A percentile compares a stretch with the other conserved stretches of the same genome.
phyloP scores from a whole-genome alignment of 495 filamentous ascomycete species.

The Ramalina intermedia region DNA sequence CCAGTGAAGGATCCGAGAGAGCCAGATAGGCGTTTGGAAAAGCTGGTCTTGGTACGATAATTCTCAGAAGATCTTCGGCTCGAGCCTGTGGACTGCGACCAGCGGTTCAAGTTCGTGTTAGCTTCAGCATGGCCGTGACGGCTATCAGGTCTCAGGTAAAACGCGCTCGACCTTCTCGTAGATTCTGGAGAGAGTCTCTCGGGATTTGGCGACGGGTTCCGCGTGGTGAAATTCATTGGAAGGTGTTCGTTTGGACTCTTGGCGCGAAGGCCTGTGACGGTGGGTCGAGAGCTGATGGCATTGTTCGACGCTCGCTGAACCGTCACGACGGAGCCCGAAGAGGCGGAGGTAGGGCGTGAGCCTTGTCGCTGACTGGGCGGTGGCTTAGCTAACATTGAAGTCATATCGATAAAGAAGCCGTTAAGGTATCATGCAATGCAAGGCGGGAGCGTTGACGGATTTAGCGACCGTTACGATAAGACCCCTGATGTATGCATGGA shows the following conservation, averaged over 20 bases:
- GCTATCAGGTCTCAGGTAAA: conserved; percentile 19
- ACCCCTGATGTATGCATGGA: conserved; percentile 1
- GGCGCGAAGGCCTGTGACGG: conserved; percentile 9
- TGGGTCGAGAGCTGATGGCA: conserved; percentile 4
- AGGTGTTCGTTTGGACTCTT: conserved; percentile 13
- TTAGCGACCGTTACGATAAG: conserved; percentile 2
- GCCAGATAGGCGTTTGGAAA: conserved; percentile 36
- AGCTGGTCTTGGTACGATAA: conserved; percentile 33
- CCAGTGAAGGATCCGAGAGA: conserved; percentile 24
- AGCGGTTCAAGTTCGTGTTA: conserved; percentile 62
- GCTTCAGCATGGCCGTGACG: conserved; percentile 43
- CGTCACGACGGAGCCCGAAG: conserved; percentile 17
- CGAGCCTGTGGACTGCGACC: conserved; percentile 65
- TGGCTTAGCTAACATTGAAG: conserved; percentile 14
- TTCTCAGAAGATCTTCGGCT: conserved; percentile 41
- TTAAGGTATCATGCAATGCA: conserved; percentile 9
- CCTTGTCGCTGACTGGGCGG: conserved; percentile 9
- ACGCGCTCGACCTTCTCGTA: conserved; percentile 13
- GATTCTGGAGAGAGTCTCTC: conserved; percentile 12
- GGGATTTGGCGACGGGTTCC: not conserved
- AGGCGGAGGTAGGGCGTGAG: conserved; percentile 15
- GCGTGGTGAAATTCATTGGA: conserved; percentile 4
- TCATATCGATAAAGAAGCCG: conserved; percentile 7
- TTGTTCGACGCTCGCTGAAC: conserved; percentile 14
- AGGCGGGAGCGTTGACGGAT: not conserved